phyloP scores from a whole-genome alignment of 2,329 filamentous ascomycete species.

The Pseudocercospora pini-densiflorae region DNA sequence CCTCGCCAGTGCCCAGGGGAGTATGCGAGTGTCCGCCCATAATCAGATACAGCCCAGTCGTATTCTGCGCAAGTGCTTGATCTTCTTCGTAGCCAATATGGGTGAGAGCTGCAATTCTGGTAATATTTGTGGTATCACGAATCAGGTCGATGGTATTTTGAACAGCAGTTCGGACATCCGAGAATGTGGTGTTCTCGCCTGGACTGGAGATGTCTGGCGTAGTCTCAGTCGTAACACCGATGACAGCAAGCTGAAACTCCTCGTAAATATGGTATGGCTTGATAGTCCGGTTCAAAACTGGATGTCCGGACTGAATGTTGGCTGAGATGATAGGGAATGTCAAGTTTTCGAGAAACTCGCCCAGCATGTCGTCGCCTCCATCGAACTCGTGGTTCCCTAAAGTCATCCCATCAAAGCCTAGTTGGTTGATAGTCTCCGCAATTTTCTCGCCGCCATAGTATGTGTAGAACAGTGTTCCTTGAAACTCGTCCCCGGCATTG shows the following conservation, averaged over 20 bases:
- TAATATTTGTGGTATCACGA: conserved; percentile 64
- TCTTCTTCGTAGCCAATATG: conserved; percentile 71
- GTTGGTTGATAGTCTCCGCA: conserved; percentile 66
- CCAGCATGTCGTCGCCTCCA: conserved; percentile 65
- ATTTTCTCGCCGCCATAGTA: conserved; percentile 72
- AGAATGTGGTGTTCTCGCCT: conserved; percentile 62
- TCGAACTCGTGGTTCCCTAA: conserved; percentile 72
- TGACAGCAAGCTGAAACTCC: conserved; percentile 64
- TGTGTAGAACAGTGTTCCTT: conserved; percentile 70
- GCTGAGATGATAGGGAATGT: conserved; percentile 68
- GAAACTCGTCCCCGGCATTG: conserved; percentile 72
- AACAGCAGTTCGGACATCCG: conserved; percentile 61
- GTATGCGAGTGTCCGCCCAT: conserved; percentile 66
- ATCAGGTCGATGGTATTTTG: conserved; percentile 67
- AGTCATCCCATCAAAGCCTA: conserved; percentile 71
- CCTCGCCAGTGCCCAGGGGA: conserved; percentile 63
- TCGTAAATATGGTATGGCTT: conserved; percentile 69
- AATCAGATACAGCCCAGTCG: conserved; percentile 68
- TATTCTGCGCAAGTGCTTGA: conserved; percentile 62
- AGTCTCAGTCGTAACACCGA: conserved; percentile 66
- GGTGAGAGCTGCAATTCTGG: conserved; percentile 67
- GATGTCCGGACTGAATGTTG: conserved; percentile 65
- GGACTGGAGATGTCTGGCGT: conserved; percentile 64
- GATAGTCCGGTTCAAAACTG: conserved; percentile 64
- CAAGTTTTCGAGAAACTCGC: conserved; percentile 64